Evolutionary conservation across 345 rosid species (phyloP).

Genomic region (Reutealis trisperma): DNA sequence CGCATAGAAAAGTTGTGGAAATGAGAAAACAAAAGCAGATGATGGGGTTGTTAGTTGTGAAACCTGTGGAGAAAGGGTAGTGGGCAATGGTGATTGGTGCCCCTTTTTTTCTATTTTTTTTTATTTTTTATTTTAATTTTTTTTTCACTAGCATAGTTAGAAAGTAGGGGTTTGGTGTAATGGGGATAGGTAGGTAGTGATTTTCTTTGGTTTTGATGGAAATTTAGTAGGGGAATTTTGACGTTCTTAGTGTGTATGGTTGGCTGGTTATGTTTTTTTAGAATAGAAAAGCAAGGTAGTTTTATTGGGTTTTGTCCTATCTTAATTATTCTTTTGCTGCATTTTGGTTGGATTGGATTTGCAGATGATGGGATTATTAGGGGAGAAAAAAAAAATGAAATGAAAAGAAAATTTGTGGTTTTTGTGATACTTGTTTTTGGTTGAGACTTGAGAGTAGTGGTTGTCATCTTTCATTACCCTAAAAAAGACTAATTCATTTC

Average conservation of each 20-base stretch:
- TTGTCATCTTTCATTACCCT: constrained; percentile 1
- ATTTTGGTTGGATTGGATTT: constrained; percentile 10
- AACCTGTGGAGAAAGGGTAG: constrained; percentile 49
- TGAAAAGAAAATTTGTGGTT: not conserved
- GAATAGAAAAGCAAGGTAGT: constrained; percentile 18
- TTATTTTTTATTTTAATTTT: not conserved
- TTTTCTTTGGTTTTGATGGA: constrained; percentile 25
- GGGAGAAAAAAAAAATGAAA: too few species aligned
- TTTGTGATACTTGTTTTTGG: constrained; percentile 9
- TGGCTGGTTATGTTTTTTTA: constrained; percentile 20
- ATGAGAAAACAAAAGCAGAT: constrained; percentile 64
- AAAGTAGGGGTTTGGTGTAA: constrained; percentile 32
- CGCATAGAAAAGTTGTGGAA: constrained; percentile 77
- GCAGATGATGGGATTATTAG: not conserved
- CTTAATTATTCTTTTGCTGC: constrained; percentile 23
- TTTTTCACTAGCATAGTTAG: constrained; percentile 38
- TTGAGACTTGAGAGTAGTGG: constrained; percentile 19
- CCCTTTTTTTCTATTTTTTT: not conserved
- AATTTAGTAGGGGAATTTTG: constrained; percentile 34
- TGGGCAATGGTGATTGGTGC: constrained; percentile 2
- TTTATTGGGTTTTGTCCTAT: constrained; percentile 10
- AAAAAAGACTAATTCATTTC: constrained; percentile 15
- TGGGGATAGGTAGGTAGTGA: constrained; percentile 19
- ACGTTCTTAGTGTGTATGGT: constrained; percentile 32
- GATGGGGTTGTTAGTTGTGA: constrained; percentile 31